Evolutionary conservation across 2,329 filamentous ascomycete genomes (phyloP).

Genomic region (Cercospora janseana): DNA sequence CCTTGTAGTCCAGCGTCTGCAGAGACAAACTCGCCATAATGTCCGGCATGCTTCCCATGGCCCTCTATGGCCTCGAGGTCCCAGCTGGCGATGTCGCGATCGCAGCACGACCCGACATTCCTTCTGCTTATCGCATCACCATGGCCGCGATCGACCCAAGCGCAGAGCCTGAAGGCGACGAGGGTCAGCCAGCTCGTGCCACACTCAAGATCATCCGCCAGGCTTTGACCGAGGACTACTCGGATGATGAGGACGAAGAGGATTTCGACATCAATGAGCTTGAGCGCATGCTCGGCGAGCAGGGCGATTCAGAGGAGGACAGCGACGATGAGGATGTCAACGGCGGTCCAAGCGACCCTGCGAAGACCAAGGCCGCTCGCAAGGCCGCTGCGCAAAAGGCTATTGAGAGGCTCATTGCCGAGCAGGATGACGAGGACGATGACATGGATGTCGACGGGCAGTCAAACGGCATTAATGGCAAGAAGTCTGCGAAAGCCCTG

Average conservation of each 20-base stretch:
- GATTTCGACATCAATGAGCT: conserved; percentile 52
- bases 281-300: conserved; percentile 50
- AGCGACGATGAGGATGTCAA: conserved; percentile 73
- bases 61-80: conserved; percentile 89
- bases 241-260: conserved; percentile 65
- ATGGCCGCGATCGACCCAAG: conserved; percentile 97
- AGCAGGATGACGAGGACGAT: conserved; percentile 56
- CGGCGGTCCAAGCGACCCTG: conserved; percentile 85
- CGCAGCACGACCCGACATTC: conserved; percentile 73
- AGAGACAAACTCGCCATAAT: conserved; percentile 20
- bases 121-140: conserved; percentile 89
- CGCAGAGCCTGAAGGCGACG: conserved; percentile 55
- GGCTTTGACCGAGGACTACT: conserved; percentile 59
- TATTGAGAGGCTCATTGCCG: conserved; percentile 64
- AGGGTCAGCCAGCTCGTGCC: conserved; percentile 62
- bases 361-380: conserved; percentile 83
- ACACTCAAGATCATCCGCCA: conserved; percentile 89
- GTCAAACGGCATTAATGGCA: conserved; percentile 64
- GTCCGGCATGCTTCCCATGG: conserved; percentile 53
- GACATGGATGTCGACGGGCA: conserved; percentile 69
- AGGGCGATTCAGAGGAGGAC: conserved; percentile 57
- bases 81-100: conserved; percentile 80
- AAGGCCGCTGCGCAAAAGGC: conserved; percentile 74
- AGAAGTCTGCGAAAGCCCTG: conserved; percentile 65
- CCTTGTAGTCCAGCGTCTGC: background rate